Evolutionary conservation across 148 eudicot species (phyloP), one percentile per base, ranked within the genome.

Genomic region (Cornus controversa): DNA sequence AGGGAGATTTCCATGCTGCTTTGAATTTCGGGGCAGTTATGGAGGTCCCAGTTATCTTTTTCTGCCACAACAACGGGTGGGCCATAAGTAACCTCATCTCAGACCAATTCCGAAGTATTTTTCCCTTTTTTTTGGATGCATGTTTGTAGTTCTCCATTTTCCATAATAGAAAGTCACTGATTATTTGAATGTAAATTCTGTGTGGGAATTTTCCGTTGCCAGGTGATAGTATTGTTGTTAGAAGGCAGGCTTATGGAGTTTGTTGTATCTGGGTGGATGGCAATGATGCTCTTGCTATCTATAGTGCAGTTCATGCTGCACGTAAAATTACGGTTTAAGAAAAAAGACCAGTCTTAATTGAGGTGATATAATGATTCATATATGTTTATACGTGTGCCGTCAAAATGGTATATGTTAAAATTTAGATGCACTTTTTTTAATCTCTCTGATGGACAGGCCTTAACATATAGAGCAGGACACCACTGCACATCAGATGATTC

Each of bases 401-500:
- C 8, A 27, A 45, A n/a, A 6, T 71, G 25, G 22, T 2, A 66
- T 16, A 18, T 29, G 31, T 11, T 8, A 66, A 28, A n/a, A 6
- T 6, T 54, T 77, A 74, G 18, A 34, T 40, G 25, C 34, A 31
- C 15, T 23, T 1, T 20, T 24, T 6, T 16, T 3, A 34, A 64
- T 15, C 26, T 50, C n/a, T 40, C 45, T 54, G 26, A 11, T 50
- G 54, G 53, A 69, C 86, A 93, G 98, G 98, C 96, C 50, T 79
- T 94, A 40, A 92, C 98, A 10, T 92, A 94, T 79, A 79, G 98
- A 89, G 89, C 84, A 76, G 94, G 98, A 57, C 94, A 92, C 85
- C 98, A 94, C 77, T 81, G 97, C 18, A 94, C 98, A 34, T 92
- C 97, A 20, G 98, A 92, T 78, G 98, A 94, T 78, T 94, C 98